A percentile compares a stretch with the other conserved stretches of the same genome.
phyloP scores from a whole-genome alignment of 2,329 filamentous ascomycete species.

The Diaporthe sp. region DNA sequence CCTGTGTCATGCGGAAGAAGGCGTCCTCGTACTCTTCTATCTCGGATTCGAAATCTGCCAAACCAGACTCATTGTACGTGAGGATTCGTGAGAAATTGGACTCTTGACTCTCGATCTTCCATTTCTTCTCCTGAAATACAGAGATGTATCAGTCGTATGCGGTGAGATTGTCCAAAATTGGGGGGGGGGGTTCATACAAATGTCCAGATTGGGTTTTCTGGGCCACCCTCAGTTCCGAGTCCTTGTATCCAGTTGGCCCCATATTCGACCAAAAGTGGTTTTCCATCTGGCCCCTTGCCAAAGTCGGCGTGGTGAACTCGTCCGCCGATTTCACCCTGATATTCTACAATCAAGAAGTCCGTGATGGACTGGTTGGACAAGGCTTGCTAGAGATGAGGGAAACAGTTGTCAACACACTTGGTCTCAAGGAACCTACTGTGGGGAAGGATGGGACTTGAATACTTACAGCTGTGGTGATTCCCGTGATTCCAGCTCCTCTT shows the following conservation, averaged over 20 bases:
- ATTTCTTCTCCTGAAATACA: constrained; percentile 10
- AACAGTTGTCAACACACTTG: neutral
- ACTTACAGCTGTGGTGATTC: constrained; percentile 20
- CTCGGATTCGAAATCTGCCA: neutral
- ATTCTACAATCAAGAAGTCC: constrained; percentile 11
- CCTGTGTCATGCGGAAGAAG: neutral
- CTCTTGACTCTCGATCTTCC: neutral
- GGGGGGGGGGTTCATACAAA: neutral
- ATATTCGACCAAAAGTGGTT: neutral
- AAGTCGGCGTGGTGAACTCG: constrained; percentile 12
- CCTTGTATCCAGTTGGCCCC: constrained; percentile 17
- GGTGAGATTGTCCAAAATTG: too few relatives aligned
- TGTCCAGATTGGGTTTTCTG: constrained; percentile 22
- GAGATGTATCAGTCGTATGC: neutral
- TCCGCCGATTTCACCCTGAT: neutral
- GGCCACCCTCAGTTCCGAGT: neutral
- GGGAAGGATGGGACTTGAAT: neutral
- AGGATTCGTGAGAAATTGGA: constrained; percentile 12
- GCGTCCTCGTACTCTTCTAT: neutral
- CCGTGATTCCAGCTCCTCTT: constrained; percentile 11
- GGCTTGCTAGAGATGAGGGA: neutral
- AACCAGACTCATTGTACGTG: constrained; percentile 1
- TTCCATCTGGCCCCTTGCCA: neutral
- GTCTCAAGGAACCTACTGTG: neutral
- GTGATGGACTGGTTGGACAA: constrained; percentile 9